Evolutionary conservation across 176 grass and related monocot genomes (phyloP), one percentile per base, ranked within the genome.

Genomic region (Avena eriantha): DNA sequence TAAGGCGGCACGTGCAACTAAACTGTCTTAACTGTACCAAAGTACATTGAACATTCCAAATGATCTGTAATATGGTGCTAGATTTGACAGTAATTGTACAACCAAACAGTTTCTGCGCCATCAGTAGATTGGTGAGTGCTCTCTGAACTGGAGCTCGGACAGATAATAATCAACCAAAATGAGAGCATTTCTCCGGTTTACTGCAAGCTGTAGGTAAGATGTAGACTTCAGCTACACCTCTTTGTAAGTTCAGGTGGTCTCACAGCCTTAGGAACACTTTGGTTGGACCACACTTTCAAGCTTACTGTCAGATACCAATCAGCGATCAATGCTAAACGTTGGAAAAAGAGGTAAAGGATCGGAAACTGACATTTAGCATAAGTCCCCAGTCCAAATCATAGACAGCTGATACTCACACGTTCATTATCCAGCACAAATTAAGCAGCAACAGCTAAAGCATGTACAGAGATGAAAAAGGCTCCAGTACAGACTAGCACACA

Each of bases 391-490:
- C 33, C 46, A 76, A 10, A 17, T 17, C 65, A 55, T 24, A 70
- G 12, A 2, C 7, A 19, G 34, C 9, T 58, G 31, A 26, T 33
- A 10, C 17, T 45, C 8, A 61, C 7, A 82, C 9, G 61, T 73
- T 63, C 34, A 68, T 19, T n/a, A 36, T 58, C 36, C 7, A 57
- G 11, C 58, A 73, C n/a, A 69, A 8, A 85, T 16, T 1, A 58
- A 58, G 68, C 10, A 13, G 2, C 77, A 0, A 49, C 36, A 18
- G 16, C 67, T 71, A 78, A 78, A 54, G 43, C 46, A 63, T 79
- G 79, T 49, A 63, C 8, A 83, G 63, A 76, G 10, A 68, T 61
- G 69, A 16, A 10, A 61, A 76, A 18, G 69, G 24, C 31, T 51
- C 48, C n/a, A 16, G 23, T 41, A 76, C 69, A 90, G 9, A 11